phyloP scores from a whole-genome alignment of 192 early-diverging fungal species.

The Coemansia sp. region DNA sequence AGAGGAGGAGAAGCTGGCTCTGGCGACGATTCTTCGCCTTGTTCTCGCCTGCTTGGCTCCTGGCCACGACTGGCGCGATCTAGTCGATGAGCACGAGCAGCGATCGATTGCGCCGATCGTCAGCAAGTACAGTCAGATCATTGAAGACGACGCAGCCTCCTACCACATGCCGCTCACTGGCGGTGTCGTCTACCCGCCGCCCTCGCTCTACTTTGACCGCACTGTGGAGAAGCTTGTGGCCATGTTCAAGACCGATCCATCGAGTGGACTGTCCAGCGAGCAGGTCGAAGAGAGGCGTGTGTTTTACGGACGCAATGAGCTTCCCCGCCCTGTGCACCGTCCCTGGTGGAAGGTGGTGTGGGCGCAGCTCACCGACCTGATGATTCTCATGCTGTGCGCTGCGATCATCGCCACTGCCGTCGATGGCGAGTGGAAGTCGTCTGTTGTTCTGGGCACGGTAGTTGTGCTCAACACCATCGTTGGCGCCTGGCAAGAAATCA shows the following conservation, averaged over 20 bases:
- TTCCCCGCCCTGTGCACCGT: constrained; percentile 77
- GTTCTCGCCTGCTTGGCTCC: constrained; percentile 76
- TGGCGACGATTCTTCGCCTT: constrained; percentile 79
- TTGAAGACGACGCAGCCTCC: constrained; percentile 50
- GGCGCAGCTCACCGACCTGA: constrained; percentile 91
- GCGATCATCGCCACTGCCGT: constrained; percentile 84
- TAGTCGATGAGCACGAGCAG: constrained; percentile 83
- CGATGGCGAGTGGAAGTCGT: constrained; percentile 81
- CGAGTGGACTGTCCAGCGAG: constrained; percentile 65
- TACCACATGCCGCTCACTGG: constrained; percentile 58
- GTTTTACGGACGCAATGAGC: constrained; percentile 84
- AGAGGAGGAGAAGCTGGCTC: constrained; percentile 71
- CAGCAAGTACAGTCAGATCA: constrained; percentile 61
- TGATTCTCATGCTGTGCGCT: constrained; percentile 87
- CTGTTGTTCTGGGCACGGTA: constrained; percentile 76
- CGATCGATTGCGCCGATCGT: constrained; percentile 72
- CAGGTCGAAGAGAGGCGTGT: constrained; percentile 63
- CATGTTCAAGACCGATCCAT: constrained; percentile 78
- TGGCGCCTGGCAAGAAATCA: constrained; percentile 94
- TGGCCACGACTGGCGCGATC: constrained; percentile 88
- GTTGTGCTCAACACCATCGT: constrained; percentile 90
- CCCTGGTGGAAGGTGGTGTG: constrained; percentile 80
- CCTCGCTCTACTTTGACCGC: constrained; percentile 93
- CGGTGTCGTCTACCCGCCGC: constrained; percentile 54
- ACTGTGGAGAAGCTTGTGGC: constrained; percentile 77